Conservation (phyloP, 1,139 yeast species). For the Candida sojae region DNA sequence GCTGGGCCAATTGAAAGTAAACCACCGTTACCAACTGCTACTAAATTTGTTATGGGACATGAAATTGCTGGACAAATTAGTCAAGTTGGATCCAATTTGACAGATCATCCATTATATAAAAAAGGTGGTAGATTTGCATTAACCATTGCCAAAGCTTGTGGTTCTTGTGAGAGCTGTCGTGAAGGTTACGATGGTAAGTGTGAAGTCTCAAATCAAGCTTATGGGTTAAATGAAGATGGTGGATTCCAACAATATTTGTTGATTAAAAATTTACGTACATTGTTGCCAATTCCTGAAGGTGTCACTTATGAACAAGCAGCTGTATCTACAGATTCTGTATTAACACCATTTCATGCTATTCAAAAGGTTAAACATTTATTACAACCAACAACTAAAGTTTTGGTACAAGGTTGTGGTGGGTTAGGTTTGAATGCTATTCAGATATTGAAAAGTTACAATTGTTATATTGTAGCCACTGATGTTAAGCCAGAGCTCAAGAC, state of each 20-base stretch:
- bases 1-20: constrained; percentile 22
- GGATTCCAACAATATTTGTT: constrained; percentile 52
- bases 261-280: constrained; percentile 34
- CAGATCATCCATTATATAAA: constrained; percentile 26
- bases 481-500: constrained; percentile 30
- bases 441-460: constrained; percentile 42
- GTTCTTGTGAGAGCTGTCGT: constrained; percentile 44
- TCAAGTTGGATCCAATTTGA: constrained; percentile 37
- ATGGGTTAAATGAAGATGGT: constrained; percentile 49
- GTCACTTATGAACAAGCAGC: constrained; percentile 51
- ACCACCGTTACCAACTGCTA: constrained; percentile 20
- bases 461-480: constrained; percentile 43
- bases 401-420: constrained; percentile 53
- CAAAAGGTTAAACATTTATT: constrained; percentile 35
- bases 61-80: constrained; percentile 55
- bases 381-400: constrained; percentile 39
- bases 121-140: constrained; percentile 41
- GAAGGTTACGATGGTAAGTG: constrained; percentile 46
- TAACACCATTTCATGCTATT: constrained; percentile 55
- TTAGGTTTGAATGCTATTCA: constrained; percentile 53
- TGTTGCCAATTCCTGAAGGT: constrained; percentile 49
- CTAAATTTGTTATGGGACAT: constrained; percentile 54
- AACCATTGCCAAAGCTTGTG: constrained; percentile 43
- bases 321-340: constrained; percentile 49
- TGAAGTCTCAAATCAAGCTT: constrained; percentile 22